Evolutionary conservation across 2,329 filamentous ascomycete genomes (phyloP).

Genomic region (Aspergillus intermedius): DNA sequence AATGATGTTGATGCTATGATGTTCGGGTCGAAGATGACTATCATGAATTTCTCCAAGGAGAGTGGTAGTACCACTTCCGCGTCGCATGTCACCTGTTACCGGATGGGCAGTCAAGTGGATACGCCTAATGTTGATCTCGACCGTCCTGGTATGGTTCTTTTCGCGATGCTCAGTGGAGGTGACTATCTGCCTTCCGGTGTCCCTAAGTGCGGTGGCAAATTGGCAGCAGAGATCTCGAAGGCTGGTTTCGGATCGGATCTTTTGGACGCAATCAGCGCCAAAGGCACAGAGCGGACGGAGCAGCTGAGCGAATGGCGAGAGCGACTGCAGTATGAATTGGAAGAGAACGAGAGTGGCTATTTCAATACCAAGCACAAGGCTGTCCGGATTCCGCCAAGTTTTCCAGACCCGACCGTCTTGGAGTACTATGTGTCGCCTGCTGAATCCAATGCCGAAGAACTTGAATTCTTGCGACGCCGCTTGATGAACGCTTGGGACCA

Average conservation of each 20-base stretch:
- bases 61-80: slow-evolving; percentile 52
- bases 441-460: slow-evolving; percentile 58
- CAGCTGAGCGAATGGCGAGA: slow-evolving; percentile 62
- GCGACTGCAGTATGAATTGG: slow-evolving; percentile 65
- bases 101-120: slow-evolving; percentile 34
- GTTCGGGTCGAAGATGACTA: slow-evolving; percentile 77
- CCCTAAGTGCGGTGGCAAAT: slow-evolving; percentile 76
- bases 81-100: slow-evolving; percentile 81
- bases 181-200: slow-evolving; percentile 90
- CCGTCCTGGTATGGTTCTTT: slow-evolving; percentile 82
- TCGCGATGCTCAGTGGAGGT: slow-evolving; percentile 90
- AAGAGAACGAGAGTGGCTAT: slow-evolving; percentile 73
- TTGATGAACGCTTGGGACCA: slow-evolving; percentile 53
- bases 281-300: slow-evolving; percentile 20
- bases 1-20: slow-evolving; percentile 97
- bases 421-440: slow-evolving; percentile 83
- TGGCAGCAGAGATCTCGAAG: slow-evolving; percentile 81
- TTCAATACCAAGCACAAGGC: slow-evolving; percentile 72
- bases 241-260: slow-evolving; percentile 78
- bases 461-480: slow-evolving; percentile 49
- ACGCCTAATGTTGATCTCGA: slow-evolving; percentile 49
- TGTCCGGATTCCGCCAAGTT: slow-evolving; percentile 68
- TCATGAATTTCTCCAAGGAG: slow-evolving; percentile 79
- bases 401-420: slow-evolving; percentile 72
- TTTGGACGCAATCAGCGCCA: slow-evolving; percentile 53